Evolutionary conservation across 2,329 filamentous ascomycete species (phyloP).

Genomic region (Claviceps pusilla): DNA sequence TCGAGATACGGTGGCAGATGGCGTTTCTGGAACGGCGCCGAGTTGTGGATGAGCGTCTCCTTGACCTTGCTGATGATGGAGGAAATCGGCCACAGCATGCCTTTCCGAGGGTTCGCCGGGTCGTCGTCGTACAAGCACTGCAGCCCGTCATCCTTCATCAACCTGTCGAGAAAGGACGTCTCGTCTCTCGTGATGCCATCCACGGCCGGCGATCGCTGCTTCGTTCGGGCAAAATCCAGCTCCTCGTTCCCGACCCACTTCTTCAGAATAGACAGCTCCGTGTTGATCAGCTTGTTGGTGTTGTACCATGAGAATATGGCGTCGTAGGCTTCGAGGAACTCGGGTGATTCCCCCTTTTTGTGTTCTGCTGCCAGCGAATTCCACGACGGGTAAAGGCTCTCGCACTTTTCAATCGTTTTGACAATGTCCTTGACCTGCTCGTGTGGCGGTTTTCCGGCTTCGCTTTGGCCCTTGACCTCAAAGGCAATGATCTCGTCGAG

Average conservation of each 20-base stretch:
- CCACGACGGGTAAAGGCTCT: slow-evolving; percentile 71
- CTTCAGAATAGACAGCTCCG: slow-evolving; percentile 76
- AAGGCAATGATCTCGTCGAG: slow-evolving; percentile 87
- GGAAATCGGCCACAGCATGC: slow-evolving; percentile 72
- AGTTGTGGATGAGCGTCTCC: slow-evolving; percentile 73
- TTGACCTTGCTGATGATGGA: slow-evolving; percentile 89
- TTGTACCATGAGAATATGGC: slow-evolving; percentile 94
- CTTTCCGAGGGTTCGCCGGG: slow-evolving; percentile 35
- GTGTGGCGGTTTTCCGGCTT: slow-evolving; percentile 73
- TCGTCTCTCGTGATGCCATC: slow-evolving; percentile 69
- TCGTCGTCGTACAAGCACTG: slow-evolving; percentile 75
- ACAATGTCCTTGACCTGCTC: slow-evolving; percentile 86
- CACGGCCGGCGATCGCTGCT: slow-evolving; percentile 45
- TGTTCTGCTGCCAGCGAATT: slow-evolving; percentile 59
- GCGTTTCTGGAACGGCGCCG: slow-evolving; percentile 67
- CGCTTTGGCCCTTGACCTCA: slow-evolving; percentile 82
- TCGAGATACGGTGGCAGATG: slow-evolving; percentile 94
- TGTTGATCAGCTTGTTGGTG: slow-evolving; percentile 90
- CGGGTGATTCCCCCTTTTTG: slow-evolving; percentile 57
- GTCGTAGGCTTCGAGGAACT: slow-evolving; percentile 71
- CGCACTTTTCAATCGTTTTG: slow-evolving; percentile 76
- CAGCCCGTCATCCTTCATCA: slow-evolving; percentile 89
- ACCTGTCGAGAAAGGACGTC: slow-evolving; percentile 80
- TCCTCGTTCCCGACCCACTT: slow-evolving; percentile 96
- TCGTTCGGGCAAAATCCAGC: slow-evolving; percentile 71